Percentiles rank a stretch among this genome's conserved stretches.
Conservation (phyloP, 2,329 filamentous ascomycete species). For the Colletotrichum sp. region DNA sequence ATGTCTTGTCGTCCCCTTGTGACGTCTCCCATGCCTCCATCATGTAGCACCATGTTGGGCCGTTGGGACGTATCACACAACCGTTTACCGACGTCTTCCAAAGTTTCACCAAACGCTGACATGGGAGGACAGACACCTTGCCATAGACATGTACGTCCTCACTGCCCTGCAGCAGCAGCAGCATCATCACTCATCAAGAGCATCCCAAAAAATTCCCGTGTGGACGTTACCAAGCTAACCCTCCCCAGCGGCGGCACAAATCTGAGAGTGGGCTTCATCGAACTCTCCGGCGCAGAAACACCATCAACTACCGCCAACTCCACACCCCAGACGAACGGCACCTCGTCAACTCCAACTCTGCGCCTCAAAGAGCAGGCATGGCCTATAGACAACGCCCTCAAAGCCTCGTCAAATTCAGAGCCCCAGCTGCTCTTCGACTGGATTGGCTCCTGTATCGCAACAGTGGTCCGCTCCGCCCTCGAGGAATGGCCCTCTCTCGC, state of each 20-base stretch:
- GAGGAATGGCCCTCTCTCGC: slow-evolving; percentile 43
- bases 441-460: slow-evolving; percentile 79
- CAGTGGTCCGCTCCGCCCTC: slow-evolving; percentile 69
- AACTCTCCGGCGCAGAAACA: slow-evolving; percentile 50
- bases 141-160: slow-evolving; percentile 67
- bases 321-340: slow-evolving; percentile 18
- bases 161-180: neutral
- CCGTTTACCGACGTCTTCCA: neutral
- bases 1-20: neutral
- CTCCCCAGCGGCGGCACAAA: slow-evolving; percentile 69
- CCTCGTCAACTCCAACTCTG: slow-evolving; percentile 47
- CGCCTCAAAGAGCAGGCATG: slow-evolving; percentile 73
- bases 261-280: slow-evolving; percentile 71
- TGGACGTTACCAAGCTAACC: neutral
- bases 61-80: neutral
- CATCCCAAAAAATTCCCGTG: neutral
- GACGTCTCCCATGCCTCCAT: neutral
- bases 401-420: slow-evolving; percentile 63
- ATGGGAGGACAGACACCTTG: slow-evolving; percentile 54
- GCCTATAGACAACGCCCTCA: slow-evolving; percentile 76
- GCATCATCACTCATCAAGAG: neutral
- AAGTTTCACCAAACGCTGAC: slow-evolving; percentile 6
- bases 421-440: slow-evolving; percentile 79
- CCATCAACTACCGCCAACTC: neutral
- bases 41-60: neutral